phyloP scores from a whole-genome alignment of 805 yeast genomes.

The Zygosaccharomyces lentus region DNA sequence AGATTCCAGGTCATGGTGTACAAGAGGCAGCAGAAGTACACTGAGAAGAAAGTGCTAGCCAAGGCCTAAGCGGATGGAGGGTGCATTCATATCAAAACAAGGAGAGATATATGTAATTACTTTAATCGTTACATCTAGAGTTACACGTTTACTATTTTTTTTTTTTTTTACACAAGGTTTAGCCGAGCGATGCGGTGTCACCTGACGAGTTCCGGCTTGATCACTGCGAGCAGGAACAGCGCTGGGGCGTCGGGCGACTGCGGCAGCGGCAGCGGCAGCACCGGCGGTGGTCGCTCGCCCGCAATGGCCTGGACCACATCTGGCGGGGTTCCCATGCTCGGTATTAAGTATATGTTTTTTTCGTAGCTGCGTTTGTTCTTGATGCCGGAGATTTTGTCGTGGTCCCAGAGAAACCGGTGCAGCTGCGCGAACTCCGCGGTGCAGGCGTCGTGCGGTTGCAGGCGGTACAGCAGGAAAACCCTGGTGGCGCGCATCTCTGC shows the following conservation, averaged over 20 bases:
- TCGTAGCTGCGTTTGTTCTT: constrained; percentile 18
- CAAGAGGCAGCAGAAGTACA: constrained; percentile 95
- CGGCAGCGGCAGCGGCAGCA: neutral
- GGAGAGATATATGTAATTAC: neutral
- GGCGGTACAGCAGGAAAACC: constrained; percentile 19
- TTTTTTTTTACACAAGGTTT: too few species aligned
- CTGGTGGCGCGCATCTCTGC: constrained; percentile 21
- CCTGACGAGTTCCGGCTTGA: constrained; percentile 20
- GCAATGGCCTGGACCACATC: constrained; percentile 25
- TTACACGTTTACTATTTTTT: constrained; percentile 2
- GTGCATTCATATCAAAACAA: neutral
- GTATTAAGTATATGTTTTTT: constrained; percentile 36
- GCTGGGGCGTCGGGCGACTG: neutral
- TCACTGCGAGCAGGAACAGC: constrained; percentile 18
- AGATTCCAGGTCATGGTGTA: constrained; percentile 98
- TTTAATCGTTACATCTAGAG: constrained; percentile 5
- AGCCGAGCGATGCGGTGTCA: too few species aligned
- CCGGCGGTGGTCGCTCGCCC: neutral
- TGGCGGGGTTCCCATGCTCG: constrained; percentile 12
- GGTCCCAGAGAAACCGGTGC: constrained; percentile 17
- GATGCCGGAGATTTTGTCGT: constrained; percentile 25
- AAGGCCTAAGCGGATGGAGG: constrained; percentile 61
- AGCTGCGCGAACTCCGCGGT: constrained; percentile 15
- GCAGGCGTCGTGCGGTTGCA: constrained; percentile 15
- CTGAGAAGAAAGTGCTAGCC: constrained; percentile 94